Conservation (phyloP, 2,329 filamentous ascomycete species). For the Fusarium buharicum region DNA sequence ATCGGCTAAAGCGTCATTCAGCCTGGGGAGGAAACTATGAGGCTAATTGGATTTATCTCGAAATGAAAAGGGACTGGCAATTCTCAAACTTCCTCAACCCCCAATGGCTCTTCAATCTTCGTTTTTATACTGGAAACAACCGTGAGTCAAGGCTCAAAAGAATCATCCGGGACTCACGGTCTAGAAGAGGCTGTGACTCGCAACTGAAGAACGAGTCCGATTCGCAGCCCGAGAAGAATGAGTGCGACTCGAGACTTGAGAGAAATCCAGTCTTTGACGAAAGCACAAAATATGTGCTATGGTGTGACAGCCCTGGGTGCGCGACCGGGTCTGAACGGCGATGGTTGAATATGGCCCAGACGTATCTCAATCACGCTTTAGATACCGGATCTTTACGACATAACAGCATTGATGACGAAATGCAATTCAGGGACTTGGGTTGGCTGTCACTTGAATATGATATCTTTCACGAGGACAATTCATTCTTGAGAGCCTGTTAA, state of each 20-base stretch:
- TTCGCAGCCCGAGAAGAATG: too few species aligned
- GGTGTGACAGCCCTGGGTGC: constrained; percentile 6
- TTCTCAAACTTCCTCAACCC: neutral
- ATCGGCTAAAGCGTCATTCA: neutral
- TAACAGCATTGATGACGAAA: too few species aligned
- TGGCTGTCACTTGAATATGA: constrained; percentile 2
- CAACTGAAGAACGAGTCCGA: too few species aligned
- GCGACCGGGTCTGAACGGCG: neutral
- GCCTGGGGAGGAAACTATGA: too few species aligned
- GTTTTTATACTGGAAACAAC: neutral
- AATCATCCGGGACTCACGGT: too few species aligned
- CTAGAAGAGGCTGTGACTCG: too few species aligned
- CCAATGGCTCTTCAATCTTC: constrained; percentile 9
- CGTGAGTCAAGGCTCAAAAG: neutral
- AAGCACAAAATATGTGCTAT: neutral
- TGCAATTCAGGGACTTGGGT: neutral
- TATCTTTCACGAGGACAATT: neutral
- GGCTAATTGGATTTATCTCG: neutral
- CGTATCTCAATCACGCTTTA: neutral
- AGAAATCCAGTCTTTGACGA: neutral
- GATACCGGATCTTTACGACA: too few species aligned
- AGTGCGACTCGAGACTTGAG: neutral
- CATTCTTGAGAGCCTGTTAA: neutral
- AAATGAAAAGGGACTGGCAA: rapidly evolving
- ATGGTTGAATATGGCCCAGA: constrained; percentile 13